phyloP scores from a whole-genome alignment of 2,329 filamentous ascomycete species.

The Colletotrichum sp. region DNA sequence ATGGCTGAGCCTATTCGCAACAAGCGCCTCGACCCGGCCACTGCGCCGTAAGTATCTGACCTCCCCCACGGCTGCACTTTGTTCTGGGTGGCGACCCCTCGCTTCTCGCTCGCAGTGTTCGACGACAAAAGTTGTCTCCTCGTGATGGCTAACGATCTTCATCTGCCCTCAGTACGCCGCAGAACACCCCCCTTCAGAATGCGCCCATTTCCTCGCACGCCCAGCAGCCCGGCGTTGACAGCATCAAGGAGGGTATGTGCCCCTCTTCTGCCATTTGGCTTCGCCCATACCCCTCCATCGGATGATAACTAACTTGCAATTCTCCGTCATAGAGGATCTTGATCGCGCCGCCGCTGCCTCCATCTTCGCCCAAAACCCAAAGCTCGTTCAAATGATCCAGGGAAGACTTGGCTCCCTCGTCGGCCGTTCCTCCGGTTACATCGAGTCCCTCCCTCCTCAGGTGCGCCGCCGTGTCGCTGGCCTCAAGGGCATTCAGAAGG shows the following conservation, averaged over 20 bases:
- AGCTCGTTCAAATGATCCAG: constrained; percentile 96
- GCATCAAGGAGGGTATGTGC: constrained; percentile 93
- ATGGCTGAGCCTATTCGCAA: constrained; percentile 71
- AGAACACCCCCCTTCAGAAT: constrained; percentile 96
- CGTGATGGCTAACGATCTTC: constrained; percentile 22
- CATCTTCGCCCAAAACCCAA: constrained; percentile 94
- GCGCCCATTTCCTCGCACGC: constrained; percentile 98
- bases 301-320: constrained; percentile 24
- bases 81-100: constrained; percentile 12
- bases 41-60: constrained; percentile 60
- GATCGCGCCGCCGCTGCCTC: constrained; percentile 87
- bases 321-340: constrained; percentile 75
- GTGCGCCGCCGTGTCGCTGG: constrained; percentile 94
- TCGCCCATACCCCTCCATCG: constrained; percentile 12
- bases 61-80: not conserved
- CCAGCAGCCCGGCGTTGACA: constrained; percentile 90
- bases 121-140: constrained; percentile 13
- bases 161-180: constrained; percentile 75
- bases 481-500: constrained; percentile 97
- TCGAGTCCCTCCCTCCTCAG: constrained; percentile 89
- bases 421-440: constrained; percentile 94
- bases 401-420: constrained; percentile 93
- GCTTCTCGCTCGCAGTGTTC: constrained; percentile 12
- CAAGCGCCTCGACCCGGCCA: constrained; percentile 61
- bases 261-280: not conserved